phyloP scores from a whole-genome alignment of 805 yeast species.

The Cyberlindnera maritima region DNA sequence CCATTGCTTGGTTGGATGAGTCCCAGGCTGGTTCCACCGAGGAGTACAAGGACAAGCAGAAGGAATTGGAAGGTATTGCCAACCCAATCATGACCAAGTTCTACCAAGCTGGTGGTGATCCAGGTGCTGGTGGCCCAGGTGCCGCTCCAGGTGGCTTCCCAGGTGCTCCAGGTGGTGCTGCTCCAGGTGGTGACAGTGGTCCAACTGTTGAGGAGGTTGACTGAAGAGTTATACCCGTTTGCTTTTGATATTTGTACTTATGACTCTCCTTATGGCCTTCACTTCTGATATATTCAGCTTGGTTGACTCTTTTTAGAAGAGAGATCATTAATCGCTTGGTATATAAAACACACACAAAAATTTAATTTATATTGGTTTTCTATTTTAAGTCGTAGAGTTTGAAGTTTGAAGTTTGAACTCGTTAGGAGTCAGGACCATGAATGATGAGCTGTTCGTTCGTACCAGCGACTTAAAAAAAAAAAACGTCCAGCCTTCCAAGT shows the following conservation, averaged over 20 bases:
- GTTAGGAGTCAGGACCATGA: too few relatives aligned
- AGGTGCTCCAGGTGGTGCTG: conserved; percentile 61
- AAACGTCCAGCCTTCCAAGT: too few relatives aligned
- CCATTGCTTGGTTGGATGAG: conserved; percentile 88
- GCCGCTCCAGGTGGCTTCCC: conserved; percentile 60
- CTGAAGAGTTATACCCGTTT: conserved; percentile 31
- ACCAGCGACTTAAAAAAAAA: too few relatives aligned
- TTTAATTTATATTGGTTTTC: not conserved
- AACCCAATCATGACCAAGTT: conserved; percentile 97
- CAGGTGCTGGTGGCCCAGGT: conserved; percentile 58
- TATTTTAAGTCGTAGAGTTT: too few relatives aligned
- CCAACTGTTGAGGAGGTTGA: conserved; percentile 87
- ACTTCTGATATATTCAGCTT: not conserved
- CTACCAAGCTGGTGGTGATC: conserved; percentile 92
- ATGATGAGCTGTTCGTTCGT: too few relatives aligned
- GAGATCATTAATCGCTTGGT: not conserved
- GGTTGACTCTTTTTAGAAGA: not conserved
- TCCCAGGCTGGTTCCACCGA: conserved; percentile 91
- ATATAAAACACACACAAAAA: too few relatives aligned
- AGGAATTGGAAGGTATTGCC: conserved; percentile 94
- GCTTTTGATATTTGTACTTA: too few relatives aligned
- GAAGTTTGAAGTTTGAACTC: too few relatives aligned
- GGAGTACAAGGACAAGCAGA: conserved; percentile 90
- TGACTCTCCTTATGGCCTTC: not conserved
- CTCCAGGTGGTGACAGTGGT: conserved; percentile 48